phyloP scores from a whole-genome alignment of 148 eudicot species.

The Cornus kousa region DNA sequence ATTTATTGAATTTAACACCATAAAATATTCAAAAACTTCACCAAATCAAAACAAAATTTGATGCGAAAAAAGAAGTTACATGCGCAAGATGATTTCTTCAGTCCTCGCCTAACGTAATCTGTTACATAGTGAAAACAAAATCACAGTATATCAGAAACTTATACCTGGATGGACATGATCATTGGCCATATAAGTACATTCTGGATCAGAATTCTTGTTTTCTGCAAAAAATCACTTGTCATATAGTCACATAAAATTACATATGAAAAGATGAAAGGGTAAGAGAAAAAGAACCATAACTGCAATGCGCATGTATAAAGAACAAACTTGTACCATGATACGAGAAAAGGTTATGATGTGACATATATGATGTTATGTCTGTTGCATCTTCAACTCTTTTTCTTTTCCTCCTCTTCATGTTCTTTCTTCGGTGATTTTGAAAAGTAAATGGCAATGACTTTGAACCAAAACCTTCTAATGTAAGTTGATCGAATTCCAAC shows the following conservation, averaged over 20 bases:
- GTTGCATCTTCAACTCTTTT: constrained; percentile 63
- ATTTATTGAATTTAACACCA: not conserved
- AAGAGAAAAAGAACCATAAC: constrained; percentile 3
- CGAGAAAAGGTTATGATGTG: constrained; percentile 80
- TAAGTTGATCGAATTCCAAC: constrained; percentile 37
- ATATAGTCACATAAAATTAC: constrained; percentile 12
- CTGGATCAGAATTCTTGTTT: constrained; percentile 63
- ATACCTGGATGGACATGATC: constrained; percentile 60
- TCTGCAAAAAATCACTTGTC: constrained; percentile 44
- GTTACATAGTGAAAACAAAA: not conserved
- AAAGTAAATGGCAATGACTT: constrained; percentile 47
- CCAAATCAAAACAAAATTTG: not conserved
- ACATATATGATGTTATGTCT: constrained; percentile 58
- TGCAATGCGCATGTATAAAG: not conserved
- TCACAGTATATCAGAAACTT: constrained; percentile 8
- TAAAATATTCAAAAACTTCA: no score
- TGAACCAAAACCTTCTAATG: constrained; percentile 50
- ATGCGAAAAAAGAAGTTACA: not conserved
- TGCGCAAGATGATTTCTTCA: not conserved
- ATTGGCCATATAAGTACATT: constrained; percentile 47
- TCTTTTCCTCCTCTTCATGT: constrained; percentile 78
- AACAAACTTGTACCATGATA: constrained; percentile 47
- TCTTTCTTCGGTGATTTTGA: constrained; percentile 41
- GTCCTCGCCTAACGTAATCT: not conserved
- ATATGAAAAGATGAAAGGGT: not conserved